Evolutionary conservation across 768 basidiomycete species (phyloP).

Genomic region (Boletus pseudo-olivaceus): DNA sequence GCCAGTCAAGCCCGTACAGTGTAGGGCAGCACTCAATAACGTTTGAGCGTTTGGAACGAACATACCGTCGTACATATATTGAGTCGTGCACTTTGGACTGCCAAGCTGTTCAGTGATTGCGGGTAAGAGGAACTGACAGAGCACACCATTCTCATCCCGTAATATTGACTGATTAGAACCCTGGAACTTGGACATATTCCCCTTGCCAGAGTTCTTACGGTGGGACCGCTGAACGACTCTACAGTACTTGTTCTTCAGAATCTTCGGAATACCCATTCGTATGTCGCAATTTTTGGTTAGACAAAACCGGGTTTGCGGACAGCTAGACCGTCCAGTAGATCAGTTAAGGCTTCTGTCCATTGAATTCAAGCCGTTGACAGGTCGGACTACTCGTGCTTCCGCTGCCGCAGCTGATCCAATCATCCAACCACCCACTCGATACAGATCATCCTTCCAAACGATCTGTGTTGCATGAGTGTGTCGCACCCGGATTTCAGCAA

Average conservation of each 20-base stretch:
- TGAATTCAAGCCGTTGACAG: not conserved
- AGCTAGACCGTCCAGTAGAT: not conserved
- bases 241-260: no score
- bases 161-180: not conserved
- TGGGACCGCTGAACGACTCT: not conserved
- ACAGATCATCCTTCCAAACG: not conserved
- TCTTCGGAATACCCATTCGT: not conserved
- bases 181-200: not conserved
- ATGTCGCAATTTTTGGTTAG: not conserved
- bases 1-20: no score
- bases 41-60: not conserved
- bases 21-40: no score
- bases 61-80: not conserved
- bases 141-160: not conserved
- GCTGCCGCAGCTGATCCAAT: no score
- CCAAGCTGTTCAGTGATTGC: not conserved
- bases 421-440: not conserved
- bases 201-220: not conserved
- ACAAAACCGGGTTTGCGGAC: not conserved
- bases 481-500: no score
- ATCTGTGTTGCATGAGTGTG: not conserved
- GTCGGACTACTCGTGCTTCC: no score
- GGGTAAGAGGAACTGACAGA: not conserved
- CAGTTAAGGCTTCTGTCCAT: not conserved
- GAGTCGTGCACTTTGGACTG: not conserved